These are phyloP conservation scores for Byssothecium circinans DNA, from an alignment of 2,329 filamentous ascomycete genomes.

Conservation along the genomic window DNA sequence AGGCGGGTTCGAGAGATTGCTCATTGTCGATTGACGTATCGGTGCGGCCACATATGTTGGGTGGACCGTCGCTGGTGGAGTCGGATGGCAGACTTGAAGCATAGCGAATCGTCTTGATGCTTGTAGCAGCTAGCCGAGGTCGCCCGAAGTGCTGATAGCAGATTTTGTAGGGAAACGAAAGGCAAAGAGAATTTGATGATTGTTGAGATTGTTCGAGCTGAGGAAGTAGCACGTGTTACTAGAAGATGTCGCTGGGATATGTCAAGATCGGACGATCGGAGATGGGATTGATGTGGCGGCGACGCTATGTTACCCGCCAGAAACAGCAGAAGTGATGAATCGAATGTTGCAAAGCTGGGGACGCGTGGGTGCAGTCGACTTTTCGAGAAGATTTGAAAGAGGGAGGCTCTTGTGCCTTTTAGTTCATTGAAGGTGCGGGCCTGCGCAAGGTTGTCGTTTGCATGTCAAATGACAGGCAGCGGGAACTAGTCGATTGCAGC, in stretches of 20 bases:
- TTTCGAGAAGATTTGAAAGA: not conserved
- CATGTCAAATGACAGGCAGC: not conserved
- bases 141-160: slow-evolving; percentile 15
- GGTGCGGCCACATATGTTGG: slow-evolving; percentile 31
- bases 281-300: not conserved
- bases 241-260: too few relatives aligned
- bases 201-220: too few relatives aligned
- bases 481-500: not conserved
- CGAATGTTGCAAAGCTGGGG: not conserved
- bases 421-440: not conserved
- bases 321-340: not conserved
- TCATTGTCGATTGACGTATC: slow-evolving; percentile 17
- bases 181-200: too few relatives aligned
- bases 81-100: slow-evolving; percentile 38
- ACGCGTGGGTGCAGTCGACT: not conserved
- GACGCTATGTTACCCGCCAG: not conserved
- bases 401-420: not conserved
- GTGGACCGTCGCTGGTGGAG: slow-evolving; percentile 34
- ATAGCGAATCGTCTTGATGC: slow-evolving; percentile 14
- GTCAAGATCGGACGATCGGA: not conserved
- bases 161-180: too few relatives aligned
- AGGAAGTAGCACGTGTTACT: too few relatives aligned
- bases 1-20: slow-evolving; percentile 34
- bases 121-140: slow-evolving; percentile 21
- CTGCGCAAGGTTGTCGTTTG: not conserved